Evolutionary conservation across 148 eudicot species (phyloP).

Genomic region (Cornus suecica): DNA sequence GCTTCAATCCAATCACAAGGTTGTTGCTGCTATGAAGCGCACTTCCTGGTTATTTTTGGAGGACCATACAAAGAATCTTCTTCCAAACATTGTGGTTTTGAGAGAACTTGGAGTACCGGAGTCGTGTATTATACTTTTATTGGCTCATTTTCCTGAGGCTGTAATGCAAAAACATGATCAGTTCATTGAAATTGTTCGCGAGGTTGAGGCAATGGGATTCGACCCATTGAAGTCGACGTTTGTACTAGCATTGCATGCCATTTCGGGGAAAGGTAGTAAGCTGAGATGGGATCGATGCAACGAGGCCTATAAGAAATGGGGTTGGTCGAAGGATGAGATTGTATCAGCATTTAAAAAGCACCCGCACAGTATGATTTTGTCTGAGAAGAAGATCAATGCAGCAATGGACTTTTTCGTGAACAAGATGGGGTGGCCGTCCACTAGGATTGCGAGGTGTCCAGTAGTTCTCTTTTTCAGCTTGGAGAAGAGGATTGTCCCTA

Average conservation of each 20-base stretch:
- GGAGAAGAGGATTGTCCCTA: constrained; percentile 19
- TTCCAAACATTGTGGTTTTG: constrained; percentile 11
- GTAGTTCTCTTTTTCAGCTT: background rate
- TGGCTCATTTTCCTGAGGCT: background rate
- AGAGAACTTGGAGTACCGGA: constrained; percentile 15
- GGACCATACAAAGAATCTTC: background rate
- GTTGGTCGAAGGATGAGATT: constrained; percentile 31
- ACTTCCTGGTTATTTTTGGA: background rate
- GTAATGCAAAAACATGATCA: background rate
- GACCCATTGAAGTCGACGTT: background rate
- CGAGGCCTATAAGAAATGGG: constrained; percentile 21
- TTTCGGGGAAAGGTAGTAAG: constrained; percentile 9
- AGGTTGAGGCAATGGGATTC: background rate
- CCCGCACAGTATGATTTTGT: constrained; percentile 17
- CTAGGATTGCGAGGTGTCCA: constrained; percentile 3
- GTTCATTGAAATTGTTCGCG: background rate
- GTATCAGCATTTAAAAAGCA: constrained; percentile 20
- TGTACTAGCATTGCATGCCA: constrained; percentile 16
- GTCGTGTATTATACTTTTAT: background rate
- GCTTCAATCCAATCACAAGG: constrained; percentile 10
- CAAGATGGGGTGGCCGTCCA: constrained; percentile 11
- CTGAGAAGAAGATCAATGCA: constrained; percentile 13
- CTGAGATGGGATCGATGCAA: constrained; percentile 15
- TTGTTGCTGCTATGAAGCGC: constrained; percentile 1
- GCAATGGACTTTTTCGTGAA: constrained; percentile 20